Evolutionary conservation across 148 eudicot genomes (phyloP).

Genomic region (Pharnaceum exiguum): DNA sequence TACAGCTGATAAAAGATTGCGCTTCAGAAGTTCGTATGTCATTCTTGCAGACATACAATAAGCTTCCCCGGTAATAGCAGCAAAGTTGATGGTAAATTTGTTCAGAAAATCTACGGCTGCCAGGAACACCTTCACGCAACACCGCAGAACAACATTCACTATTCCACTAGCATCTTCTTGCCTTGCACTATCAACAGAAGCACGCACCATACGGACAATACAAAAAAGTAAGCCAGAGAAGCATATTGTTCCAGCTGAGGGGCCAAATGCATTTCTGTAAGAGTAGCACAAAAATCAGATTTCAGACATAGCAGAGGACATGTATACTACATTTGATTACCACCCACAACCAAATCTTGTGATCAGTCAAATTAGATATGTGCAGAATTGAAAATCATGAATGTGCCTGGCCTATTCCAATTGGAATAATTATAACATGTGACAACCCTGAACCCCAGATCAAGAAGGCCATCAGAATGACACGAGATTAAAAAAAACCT

Average conservation of each 20-base stretch:
- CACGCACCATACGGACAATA: slow-evolving; percentile 72
- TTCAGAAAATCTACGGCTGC: slow-evolving; percentile 74
- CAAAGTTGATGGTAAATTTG: slow-evolving; percentile 90
- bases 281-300: slow-evolving; percentile 1
- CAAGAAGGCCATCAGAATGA: too few species aligned
- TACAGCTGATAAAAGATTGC: slow-evolving; percentile 89
- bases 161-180: slow-evolving; percentile 66
- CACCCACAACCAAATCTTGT: too few species aligned
- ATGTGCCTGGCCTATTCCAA: too few species aligned
- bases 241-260: slow-evolving; percentile 91
- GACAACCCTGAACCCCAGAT: too few species aligned
- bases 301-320: too few species aligned
- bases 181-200: slow-evolving; percentile 79
- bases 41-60: slow-evolving; percentile 87
- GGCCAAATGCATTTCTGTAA: slow-evolving; percentile 93
- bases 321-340: too few species aligned
- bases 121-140: slow-evolving; percentile 61
- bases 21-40: slow-evolving; percentile 86
- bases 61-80: slow-evolving; percentile 95
- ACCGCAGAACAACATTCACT: slow-evolving; percentile 54
- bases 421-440: too few species aligned
- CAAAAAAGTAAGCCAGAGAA: slow-evolving; percentile 71
- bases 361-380: too few species aligned
- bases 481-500: too few species aligned
- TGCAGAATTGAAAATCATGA: too few species aligned